phyloP scores from a whole-genome alignment of 176 grass and related monocot species.

The sorghum (Sorghum bicolor) region Sorghum_bicolor_NCBIv3 NC_012872.2:1471001-1471500 shows the following conservation, averaged over 20 bases:
- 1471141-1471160: constrained; percentile 51
- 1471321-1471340: constrained; percentile 58
- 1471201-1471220: constrained; percentile 53
- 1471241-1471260: constrained; percentile 65
- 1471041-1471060: constrained; percentile 74
- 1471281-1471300: constrained; percentile 65
- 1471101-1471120: constrained; percentile 55
- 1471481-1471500: constrained; percentile 79
- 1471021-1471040: constrained; percentile 29
- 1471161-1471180: constrained; percentile 52
- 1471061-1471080: constrained; percentile 75
- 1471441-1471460: constrained; percentile 73
- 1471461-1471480: constrained; percentile 60
- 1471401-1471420: constrained; percentile 50
- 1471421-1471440: constrained; percentile 46
- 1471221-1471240: constrained; percentile 28
- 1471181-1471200: constrained; percentile 51
- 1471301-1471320: constrained; percentile 44
- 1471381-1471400: constrained; percentile 43
- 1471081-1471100: constrained; percentile 59
- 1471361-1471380: constrained; percentile 43
- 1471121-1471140: constrained; percentile 73
- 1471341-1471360: constrained; percentile 58
- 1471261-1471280: constrained; percentile 36
- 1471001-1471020: constrained; percentile 44